Conservation (phyloP, 208 protist genomes). For the Strigomonas galati region DNA sequence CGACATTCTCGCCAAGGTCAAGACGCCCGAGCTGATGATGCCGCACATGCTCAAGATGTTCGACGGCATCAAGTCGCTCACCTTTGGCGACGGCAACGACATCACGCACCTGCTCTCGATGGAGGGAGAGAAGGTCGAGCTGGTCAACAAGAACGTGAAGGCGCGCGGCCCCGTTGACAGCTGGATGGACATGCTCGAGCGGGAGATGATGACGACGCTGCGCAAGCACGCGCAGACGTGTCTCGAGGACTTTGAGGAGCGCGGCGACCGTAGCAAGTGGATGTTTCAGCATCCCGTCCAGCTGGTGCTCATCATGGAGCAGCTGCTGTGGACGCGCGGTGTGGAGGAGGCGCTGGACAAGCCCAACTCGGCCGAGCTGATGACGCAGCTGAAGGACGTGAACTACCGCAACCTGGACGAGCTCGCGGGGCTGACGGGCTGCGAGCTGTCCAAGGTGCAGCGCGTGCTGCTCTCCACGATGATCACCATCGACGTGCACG, state of each 20-base stretch:
- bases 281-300: constrained; percentile 93
- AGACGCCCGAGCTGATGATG: constrained; percentile 96
- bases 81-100: constrained; percentile 72
- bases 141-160: constrained; percentile 93
- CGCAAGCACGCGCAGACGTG: constrained; percentile 83
- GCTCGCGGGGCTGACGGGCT: constrained; percentile 88
- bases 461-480: constrained; percentile 93
- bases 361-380: constrained; percentile 56
- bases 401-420: constrained; percentile 88
- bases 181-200: constrained; percentile 96
- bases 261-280: constrained; percentile 81
- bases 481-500: constrained; percentile 98
- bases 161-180: constrained; percentile 93
- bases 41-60: constrained; percentile 98
- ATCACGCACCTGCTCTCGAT: constrained; percentile 92
- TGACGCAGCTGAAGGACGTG: constrained; percentile 71
- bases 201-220: constrained; percentile 92
- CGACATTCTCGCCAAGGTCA: constrained; percentile 98
- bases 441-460: constrained; percentile 88
- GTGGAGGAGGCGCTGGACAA: constrained; percentile 91
- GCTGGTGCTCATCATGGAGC: constrained; percentile 92
- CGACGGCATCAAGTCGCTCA: constrained; percentile 92
- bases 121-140: constrained; percentile 88
- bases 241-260: constrained; percentile 84
- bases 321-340: constrained; percentile 93